Conservation (phyloP, 768 basidiomycete genomes). For the Chalciporus chontae region DNA sequence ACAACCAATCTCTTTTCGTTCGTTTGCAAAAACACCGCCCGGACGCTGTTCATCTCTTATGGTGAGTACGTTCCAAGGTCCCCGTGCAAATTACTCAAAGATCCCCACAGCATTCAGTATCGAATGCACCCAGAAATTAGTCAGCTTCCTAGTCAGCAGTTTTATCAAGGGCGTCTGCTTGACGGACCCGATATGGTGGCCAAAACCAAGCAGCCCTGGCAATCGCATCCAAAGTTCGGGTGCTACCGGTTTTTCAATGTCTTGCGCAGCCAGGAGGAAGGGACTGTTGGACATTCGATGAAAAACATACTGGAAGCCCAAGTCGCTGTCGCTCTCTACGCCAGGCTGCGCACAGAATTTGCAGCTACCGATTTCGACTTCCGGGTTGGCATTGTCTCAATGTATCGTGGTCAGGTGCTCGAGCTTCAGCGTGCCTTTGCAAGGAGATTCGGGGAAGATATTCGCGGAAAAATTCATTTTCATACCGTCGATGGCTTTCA, state of each 20-base stretch:
- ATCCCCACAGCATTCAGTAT: conserved; percentile 80
- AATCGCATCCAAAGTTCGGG: conserved; percentile 69
- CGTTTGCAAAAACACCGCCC: conserved; percentile 77
- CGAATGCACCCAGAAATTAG: conserved; percentile 99
- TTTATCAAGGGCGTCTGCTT: conserved; percentile 74
- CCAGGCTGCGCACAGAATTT: conserved; percentile 65
- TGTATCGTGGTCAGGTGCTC: conserved; percentile 88
- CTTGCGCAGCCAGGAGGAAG: conserved; percentile 56
- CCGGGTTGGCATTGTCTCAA: conserved; percentile 75
- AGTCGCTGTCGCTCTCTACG: conserved; percentile 74
- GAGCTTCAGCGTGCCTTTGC: conserved; percentile 72
- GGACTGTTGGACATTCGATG: conserved; percentile 59
- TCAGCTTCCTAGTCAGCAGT: conserved; percentile 78
- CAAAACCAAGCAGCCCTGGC: conserved; percentile 87
- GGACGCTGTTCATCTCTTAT: conserved; percentile 87
- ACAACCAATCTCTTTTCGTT: conserved; percentile 92
- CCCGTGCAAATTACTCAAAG: background rate
- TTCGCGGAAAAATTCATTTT: conserved; percentile 78
- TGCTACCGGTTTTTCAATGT: conserved; percentile 91
- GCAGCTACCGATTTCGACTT: conserved; percentile 50
- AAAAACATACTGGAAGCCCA: conserved; percentile 73
- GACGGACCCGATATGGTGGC: conserved; percentile 88
- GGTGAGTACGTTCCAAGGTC: conserved; percentile 42
- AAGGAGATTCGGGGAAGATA: conserved; percentile 64
- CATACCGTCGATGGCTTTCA: conserved; percentile 99